Percentiles rank a stretch among this genome's conserved stretches.
phyloP scores from a whole-genome alignment of 192 early-diverging fungal species.

The Backusella macrospora region DNA sequence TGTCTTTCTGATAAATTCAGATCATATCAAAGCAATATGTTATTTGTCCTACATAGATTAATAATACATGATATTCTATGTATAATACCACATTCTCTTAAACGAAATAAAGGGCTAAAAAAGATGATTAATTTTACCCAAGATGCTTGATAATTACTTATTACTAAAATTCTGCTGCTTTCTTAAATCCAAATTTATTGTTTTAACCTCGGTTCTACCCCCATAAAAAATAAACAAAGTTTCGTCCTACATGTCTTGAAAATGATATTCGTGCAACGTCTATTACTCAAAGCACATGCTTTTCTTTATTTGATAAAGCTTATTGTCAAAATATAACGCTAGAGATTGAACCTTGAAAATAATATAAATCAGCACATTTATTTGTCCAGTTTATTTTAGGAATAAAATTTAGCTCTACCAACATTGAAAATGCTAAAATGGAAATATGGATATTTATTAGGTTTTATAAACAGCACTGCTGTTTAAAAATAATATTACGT shows the following conservation, averaged over 20 bases:
- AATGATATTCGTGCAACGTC: not conserved
- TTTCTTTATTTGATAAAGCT: not conserved
- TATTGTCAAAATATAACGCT: not conserved
- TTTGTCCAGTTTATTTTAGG: not conserved
- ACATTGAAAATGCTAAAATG: conserved; percentile 7
- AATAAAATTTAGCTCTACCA: not conserved
- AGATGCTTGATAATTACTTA: too few species aligned
- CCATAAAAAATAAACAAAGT: not conserved
- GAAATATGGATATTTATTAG: conserved; percentile 14
- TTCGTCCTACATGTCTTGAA: not conserved
- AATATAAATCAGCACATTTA: too few species aligned
- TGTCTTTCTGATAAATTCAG: too few species aligned
- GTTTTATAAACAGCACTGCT: conserved; percentile 13
- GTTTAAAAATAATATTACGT: conserved; percentile 1
- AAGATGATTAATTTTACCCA: too few species aligned
- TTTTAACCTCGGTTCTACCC: not conserved
- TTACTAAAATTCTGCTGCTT: too few species aligned
- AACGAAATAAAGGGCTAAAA: too few species aligned
- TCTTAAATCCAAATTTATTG: not conserved
- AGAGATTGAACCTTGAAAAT: not conserved
- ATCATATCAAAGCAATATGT: too few species aligned
- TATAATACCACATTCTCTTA: too few species aligned
- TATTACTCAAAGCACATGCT: not conserved
- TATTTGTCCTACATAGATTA: too few species aligned
- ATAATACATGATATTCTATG: too few species aligned